These are phyloP conservation scores for Chrysopogon serrulatus DNA, from an alignment of 176 grass and related monocot species.

Conservation along the genomic window DNA sequence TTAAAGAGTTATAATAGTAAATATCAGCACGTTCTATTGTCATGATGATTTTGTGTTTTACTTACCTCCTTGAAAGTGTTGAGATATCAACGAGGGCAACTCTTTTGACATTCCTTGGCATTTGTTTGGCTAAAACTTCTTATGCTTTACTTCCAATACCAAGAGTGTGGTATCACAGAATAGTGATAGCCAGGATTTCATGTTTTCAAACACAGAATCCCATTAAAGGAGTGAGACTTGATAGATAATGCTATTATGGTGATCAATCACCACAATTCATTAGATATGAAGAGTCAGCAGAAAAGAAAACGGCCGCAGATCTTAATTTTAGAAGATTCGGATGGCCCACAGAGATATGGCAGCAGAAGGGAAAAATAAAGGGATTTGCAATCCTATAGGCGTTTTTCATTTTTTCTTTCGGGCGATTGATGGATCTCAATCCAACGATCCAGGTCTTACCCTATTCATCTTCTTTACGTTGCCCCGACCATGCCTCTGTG, in stretches of 20 bases:
- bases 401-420: too few species aligned
- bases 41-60: background rate
- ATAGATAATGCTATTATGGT: background rate
- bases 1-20: background rate
- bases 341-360: conserved; percentile 22
- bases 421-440: too few species aligned
- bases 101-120: background rate
- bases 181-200: background rate
- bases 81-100: background rate
- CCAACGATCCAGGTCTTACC: too few species aligned
- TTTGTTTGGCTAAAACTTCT: background rate
- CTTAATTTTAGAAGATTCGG: background rate
- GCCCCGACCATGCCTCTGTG: too few species aligned
- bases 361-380: background rate
- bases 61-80: too few species aligned
- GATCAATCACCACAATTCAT: background rate
- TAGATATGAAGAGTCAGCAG: conserved; percentile 10
- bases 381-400: too few species aligned
- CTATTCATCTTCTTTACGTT: too few species aligned
- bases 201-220: background rate
- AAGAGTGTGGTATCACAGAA: background rate
- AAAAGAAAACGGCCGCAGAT: conserved; percentile 1
- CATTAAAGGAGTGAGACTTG: background rate
- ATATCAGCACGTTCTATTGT: background rate
- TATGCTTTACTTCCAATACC: background rate